Evolutionary conservation across 495 filamentous ascomycete species (phyloP).

Genomic region (Aspergillus biplanus): DNA sequence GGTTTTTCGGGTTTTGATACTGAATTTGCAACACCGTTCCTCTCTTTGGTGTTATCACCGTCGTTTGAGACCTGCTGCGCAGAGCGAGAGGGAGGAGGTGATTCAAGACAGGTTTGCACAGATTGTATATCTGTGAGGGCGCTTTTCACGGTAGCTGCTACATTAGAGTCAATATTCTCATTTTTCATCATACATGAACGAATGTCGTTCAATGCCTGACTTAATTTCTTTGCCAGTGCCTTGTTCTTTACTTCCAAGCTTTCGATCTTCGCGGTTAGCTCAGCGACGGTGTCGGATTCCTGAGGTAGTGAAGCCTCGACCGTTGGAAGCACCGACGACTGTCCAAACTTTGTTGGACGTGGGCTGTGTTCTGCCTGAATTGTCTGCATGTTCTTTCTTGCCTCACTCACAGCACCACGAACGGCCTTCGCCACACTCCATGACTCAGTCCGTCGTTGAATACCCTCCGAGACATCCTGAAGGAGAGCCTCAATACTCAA

Average conservation of each 20-base stretch:
- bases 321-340: conserved; percentile 10
- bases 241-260: conserved; percentile 70
- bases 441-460: conserved; percentile 80
- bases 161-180: conserved; percentile 54
- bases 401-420: conserved; percentile 85
- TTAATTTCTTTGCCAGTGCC: conserved; percentile 72
- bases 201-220: conserved; percentile 71
- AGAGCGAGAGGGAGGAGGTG: conserved; percentile 53
- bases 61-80: conserved; percentile 10
- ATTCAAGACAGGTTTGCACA: conserved; percentile 76
- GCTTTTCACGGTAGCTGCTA: conserved; percentile 36
- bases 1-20: conserved; percentile 5
- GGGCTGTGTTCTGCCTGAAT: conserved; percentile 51
- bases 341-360: conserved; percentile 22
- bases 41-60: conserved; percentile 6
- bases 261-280: conserved; percentile 41
- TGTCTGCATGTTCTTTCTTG: conserved; percentile 72
- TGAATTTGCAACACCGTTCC: background rate
- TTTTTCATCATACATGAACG: conserved; percentile 46
- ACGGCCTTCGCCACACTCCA: conserved; percentile 91
- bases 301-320: conserved; percentile 14
- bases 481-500: conserved; percentile 75
- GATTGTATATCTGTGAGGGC: conserved; percentile 75
- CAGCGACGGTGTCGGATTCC: conserved; percentile 6
- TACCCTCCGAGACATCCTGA: conserved; percentile 81